Conservation (phyloP, 2,329 filamentous ascomycete species). For the Diaporthe caulivora region DNA sequence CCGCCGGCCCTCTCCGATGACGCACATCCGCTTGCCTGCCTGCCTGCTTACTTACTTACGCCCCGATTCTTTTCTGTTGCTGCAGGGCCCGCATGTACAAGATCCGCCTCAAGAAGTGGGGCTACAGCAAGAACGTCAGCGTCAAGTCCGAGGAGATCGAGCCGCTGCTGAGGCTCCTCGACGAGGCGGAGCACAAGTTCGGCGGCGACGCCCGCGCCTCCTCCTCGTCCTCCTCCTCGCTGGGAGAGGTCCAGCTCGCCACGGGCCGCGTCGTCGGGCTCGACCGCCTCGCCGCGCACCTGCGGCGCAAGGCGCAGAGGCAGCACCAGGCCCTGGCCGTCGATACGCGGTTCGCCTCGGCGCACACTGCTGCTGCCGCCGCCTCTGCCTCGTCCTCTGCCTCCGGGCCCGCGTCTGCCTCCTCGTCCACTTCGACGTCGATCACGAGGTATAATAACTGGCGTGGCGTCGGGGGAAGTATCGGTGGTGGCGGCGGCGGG, state of each 20-base stretch:
- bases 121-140: slow-evolving; percentile 41
- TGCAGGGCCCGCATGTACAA: slow-evolving; percentile 39
- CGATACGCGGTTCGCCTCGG: slow-evolving; percentile 17
- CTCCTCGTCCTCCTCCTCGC: no score
- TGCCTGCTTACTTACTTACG: neutral
- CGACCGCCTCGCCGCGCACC: slow-evolving; percentile 38
- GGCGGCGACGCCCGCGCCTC: slow-evolving; percentile 34
- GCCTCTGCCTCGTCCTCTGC: no score
- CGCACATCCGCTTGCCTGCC: slow-evolving; percentile 10
- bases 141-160: slow-evolving; percentile 38
- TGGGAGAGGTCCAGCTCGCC: slow-evolving; percentile 37
- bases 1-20: neutral
- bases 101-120: slow-evolving; percentile 41
- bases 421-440: neutral
- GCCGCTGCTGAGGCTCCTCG: slow-evolving; percentile 36
- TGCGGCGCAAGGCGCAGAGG: slow-evolving; percentile 36
- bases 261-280: slow-evolving; percentile 38
- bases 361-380: neutral
- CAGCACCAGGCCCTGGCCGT: slow-evolving; percentile 21
- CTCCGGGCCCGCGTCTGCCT: neutral
- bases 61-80: neutral
- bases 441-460: slow-evolving; percentile 9
- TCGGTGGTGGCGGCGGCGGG: no score
- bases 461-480: no score
- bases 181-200: slow-evolving; percentile 36